Percentiles rank a stretch among this genome's conserved stretches.
phyloP scores from a whole-genome alignment of 1,139 yeast species.

The Nadsonia commutata region DNA sequence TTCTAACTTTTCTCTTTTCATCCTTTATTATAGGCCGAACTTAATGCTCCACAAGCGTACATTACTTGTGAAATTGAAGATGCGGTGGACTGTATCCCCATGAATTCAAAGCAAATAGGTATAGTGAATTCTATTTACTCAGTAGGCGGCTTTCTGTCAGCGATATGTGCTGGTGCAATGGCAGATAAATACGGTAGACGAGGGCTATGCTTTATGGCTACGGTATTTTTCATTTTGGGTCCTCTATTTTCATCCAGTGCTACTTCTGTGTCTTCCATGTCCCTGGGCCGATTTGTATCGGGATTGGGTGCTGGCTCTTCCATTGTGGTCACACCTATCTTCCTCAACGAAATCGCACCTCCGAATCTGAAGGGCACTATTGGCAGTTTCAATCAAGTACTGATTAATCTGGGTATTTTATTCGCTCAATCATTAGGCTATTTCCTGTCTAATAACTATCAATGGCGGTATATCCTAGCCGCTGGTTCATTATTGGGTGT shows the following conservation, averaged over 20 bases:
- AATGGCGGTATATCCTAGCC: constrained; percentile 60
- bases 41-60: constrained; percentile 65
- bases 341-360: constrained; percentile 71
- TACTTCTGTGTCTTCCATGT: constrained; percentile 29
- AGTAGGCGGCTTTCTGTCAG: constrained; percentile 75
- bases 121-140: constrained; percentile 72
- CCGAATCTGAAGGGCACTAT: constrained; percentile 50
- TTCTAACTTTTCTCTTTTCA: too few species aligned
- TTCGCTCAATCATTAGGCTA: constrained; percentile 64
- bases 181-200: constrained; percentile 60
- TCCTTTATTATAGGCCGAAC: constrained; percentile 42
- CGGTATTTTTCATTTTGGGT: constrained; percentile 47
- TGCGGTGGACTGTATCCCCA: constrained; percentile 38
- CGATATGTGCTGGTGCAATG: constrained; percentile 54
- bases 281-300: constrained; percentile 59
- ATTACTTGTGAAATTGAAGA: constrained; percentile 29
- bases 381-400: constrained; percentile 80
- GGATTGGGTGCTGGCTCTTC: constrained; percentile 85
- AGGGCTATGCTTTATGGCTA: constrained; percentile 40
- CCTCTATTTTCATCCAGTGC: constrained; percentile 47
- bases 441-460: constrained; percentile 42
- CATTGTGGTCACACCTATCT: constrained; percentile 70
- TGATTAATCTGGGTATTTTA: constrained; percentile 72
- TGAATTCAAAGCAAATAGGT: constrained; percentile 56
- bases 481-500: constrained; percentile 44